A percentile compares a stretch with the other conserved stretches of the same genome.
Evolutionary conservation across 768 basidiomycete genomes (phyloP).

Genomic region (Lactifluus pinguis): DNA sequence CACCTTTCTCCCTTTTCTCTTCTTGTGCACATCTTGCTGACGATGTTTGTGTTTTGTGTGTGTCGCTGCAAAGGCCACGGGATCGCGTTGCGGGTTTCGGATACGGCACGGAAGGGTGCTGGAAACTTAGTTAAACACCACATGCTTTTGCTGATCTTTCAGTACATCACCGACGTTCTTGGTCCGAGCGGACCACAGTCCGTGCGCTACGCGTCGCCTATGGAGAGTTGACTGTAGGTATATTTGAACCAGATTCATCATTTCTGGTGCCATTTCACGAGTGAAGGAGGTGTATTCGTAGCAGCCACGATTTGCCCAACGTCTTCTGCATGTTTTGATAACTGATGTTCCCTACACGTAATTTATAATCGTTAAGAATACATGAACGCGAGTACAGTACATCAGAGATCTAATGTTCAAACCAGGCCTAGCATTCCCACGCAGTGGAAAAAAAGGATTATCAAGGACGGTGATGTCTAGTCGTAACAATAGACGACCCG

Average conservation of each 20-base stretch:
- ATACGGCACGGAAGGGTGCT: conserved; percentile 5
- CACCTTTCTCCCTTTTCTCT: background rate
- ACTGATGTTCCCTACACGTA: background rate
- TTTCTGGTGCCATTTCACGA: no score
- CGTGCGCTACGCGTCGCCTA: background rate
- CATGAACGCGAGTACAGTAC: background rate
- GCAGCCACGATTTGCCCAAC: no score
- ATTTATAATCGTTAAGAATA: background rate
- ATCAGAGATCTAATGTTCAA: background rate
- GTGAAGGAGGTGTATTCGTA: background rate
- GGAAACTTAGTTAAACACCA: background rate
- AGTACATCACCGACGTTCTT: background rate
- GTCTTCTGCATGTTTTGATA: background rate
- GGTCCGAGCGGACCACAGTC: no score
- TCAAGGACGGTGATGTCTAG: background rate
- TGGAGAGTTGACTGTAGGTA: background rate
- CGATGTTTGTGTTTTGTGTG: background rate
- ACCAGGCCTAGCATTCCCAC: background rate
- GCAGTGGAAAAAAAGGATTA: background rate
- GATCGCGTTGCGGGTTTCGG: background rate
- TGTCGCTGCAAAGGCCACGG: background rate
- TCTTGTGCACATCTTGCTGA: background rate
- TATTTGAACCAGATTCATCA: no score
- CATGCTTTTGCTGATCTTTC: background rate
- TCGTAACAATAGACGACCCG: conserved; percentile 27